These are phyloP conservation scores for Plantago major DNA, from an alignment of 257 asterid genomes.

Conservation along the genomic window DNA sequence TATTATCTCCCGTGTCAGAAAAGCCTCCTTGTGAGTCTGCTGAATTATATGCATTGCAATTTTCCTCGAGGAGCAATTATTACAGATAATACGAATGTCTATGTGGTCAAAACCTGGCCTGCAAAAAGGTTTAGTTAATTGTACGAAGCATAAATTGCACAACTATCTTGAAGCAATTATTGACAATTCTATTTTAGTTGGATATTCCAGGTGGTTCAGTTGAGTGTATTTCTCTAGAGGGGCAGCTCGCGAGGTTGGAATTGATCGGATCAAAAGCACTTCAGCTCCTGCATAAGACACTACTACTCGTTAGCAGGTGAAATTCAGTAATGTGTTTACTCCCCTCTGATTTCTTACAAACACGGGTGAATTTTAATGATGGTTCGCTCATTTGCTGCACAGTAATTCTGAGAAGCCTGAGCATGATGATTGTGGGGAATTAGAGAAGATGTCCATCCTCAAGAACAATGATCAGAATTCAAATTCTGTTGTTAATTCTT, in stretches of 20 bases:
- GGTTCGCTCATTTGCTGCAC: conserved; percentile 23
- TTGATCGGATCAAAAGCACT: conserved; percentile 59
- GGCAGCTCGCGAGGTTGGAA: conserved; percentile 72
- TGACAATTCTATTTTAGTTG: conserved; percentile 38
- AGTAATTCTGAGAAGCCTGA: conserved; percentile 35
- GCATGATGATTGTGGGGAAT: conserved; percentile 20
- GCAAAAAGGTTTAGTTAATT: conserved; percentile 6
- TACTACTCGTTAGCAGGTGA: conserved; percentile 61
- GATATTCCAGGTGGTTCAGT: conserved; percentile 33
- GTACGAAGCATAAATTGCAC: too few relatives aligned
- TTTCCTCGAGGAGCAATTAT: not conserved
- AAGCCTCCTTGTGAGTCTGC: conserved; percentile 5
- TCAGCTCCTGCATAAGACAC: conserved; percentile 62
- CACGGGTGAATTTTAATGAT: conserved; percentile 10
- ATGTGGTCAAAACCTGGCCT: not conserved
- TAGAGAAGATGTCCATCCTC: conserved; percentile 22
- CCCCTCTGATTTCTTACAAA: conserved; percentile 9
- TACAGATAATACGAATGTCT: not conserved
- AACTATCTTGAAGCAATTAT: not conserved
- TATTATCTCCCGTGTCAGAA: not conserved
- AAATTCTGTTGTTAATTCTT: conserved; percentile 43
- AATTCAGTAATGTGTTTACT: conserved; percentile 14
- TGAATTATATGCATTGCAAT: conserved; percentile 3
- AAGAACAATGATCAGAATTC: conserved; percentile 34
- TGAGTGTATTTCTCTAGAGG: conserved; percentile 63